A percentile compares a stretch with the other conserved stretches of the same genome.
Conservation (phyloP, 1,284 basidiomycete genomes). For the Sanghuangporus sanghuang region DNA sequence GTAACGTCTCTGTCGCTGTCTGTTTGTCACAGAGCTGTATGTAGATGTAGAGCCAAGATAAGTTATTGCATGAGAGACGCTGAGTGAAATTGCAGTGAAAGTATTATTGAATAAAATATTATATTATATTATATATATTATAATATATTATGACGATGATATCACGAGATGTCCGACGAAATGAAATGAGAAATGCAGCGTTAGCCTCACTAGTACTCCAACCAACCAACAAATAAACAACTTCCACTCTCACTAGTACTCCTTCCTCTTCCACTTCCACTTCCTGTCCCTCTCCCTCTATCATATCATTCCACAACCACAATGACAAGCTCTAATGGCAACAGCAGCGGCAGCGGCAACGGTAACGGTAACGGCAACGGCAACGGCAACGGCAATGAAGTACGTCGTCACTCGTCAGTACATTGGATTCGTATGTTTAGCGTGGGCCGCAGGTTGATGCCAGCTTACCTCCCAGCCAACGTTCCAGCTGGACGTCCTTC, state of each 20-base stretch:
- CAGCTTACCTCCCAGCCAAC: slow-evolving; percentile 40
- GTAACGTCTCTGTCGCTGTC: too few species aligned
- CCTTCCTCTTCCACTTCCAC: background rate
- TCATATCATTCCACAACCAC: background rate
- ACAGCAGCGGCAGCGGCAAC: background rate
- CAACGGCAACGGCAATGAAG: background rate
- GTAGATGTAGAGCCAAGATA: slow-evolving; percentile 14
- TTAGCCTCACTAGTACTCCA: too few species aligned
- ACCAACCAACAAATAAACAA: background rate
- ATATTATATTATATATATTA: too few species aligned
- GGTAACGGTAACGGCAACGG: background rate
- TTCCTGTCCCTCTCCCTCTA: background rate
- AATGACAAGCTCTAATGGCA: background rate
- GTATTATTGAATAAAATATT: too few species aligned
- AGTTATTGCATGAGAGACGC: background rate
- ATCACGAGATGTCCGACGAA: too few species aligned
- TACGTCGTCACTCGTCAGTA: background rate
- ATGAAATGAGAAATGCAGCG: too few species aligned
- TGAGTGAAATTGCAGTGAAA: too few species aligned
- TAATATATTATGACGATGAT: background rate
- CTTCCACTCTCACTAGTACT: too few species aligned
- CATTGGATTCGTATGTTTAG: background rate
- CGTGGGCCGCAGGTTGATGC: background rate
- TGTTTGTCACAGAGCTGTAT: slow-evolving; percentile 10
- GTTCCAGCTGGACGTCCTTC: slow-evolving; percentile 73